Evolutionary conservation across 2,329 filamentous ascomycete species (phyloP).

Genomic region (Fusarium fracticaudum): DNA sequence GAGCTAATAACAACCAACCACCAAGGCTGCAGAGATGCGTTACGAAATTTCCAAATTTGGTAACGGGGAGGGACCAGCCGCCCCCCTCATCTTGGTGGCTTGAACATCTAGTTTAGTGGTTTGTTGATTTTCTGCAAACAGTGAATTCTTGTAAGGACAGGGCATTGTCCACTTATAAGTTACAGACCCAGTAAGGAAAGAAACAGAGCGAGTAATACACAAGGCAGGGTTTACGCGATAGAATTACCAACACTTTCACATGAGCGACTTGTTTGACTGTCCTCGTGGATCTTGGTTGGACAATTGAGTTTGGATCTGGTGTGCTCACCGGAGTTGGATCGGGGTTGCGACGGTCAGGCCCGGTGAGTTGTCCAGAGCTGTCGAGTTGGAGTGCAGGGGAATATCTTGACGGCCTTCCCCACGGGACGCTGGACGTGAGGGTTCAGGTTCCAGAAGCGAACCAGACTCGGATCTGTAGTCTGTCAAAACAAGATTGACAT

Average conservation of each 20-base stretch:
- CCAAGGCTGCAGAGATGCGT: neutral
- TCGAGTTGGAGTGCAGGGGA: conserved; percentile 2
- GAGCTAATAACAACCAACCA: conserved; percentile 5
- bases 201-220: neutral
- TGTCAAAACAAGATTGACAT: neutral
- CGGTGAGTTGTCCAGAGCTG: conserved; percentile 12
- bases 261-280: conserved; percentile 17
- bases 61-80: conserved; percentile 1
- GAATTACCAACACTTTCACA: conserved; percentile 25
- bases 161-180: neutral
- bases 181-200: neutral
- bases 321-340: conserved; percentile 28
- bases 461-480: neutral
- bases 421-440: conserved; percentile 1
- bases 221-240: conserved; percentile 17
- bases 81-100: conserved; percentile 16
- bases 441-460: conserved; percentile 17
- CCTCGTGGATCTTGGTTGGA: conserved; percentile 11
- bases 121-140: neutral
- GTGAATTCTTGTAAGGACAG: neutral
- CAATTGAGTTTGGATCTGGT: conserved; percentile 24
- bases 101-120: neutral
- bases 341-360: conserved; percentile 25
- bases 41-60: conserved; percentile 9
- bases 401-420: conserved; percentile 26